phyloP scores from a whole-genome alignment of 1,284 basidiomycete genomes.

The Puccinia polysora region DNA sequence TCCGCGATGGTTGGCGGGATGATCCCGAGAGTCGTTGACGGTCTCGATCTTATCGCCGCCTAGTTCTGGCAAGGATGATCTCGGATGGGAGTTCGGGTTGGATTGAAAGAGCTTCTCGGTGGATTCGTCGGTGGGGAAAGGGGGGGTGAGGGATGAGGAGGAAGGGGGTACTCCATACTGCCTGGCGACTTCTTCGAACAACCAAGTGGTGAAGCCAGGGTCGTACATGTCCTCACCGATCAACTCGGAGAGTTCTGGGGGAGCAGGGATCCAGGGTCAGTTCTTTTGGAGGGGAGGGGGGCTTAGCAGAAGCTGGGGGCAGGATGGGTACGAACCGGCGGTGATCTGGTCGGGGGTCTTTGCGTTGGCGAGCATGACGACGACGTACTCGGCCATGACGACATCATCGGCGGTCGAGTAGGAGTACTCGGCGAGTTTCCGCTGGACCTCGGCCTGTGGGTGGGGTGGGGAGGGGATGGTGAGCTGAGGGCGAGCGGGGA shows the following conservation, averaged over 20 bases:
- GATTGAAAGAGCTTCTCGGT: background rate
- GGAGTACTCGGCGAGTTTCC: slow-evolving; percentile 41
- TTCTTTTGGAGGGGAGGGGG: background rate
- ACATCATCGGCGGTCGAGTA: slow-evolving; percentile 43
- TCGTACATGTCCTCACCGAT: slow-evolving; percentile 50
- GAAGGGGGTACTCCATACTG: slow-evolving; percentile 26
- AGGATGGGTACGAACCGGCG: slow-evolving; percentile 28
- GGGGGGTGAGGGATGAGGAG: background rate
- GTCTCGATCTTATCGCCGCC: slow-evolving; percentile 38
- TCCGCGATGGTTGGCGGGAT: slow-evolving; percentile 6
- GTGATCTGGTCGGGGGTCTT: slow-evolving; percentile 50
- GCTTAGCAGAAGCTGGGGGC: background rate
- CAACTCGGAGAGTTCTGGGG: slow-evolving; percentile 49
- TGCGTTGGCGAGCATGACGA: slow-evolving; percentile 53
- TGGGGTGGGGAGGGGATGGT: background rate
- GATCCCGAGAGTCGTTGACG: slow-evolving; percentile 42
- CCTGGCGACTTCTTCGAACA: slow-evolving; percentile 47
- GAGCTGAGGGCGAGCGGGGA: background rate
- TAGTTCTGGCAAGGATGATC: background rate
- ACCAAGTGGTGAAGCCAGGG: slow-evolving; percentile 47
- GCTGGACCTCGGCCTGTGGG: slow-evolving; percentile 31
- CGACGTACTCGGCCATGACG: slow-evolving; percentile 51
- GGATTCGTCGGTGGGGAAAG: background rate
- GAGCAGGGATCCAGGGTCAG: background rate
- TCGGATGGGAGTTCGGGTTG: background rate